Base-by-base conservation (phyloP, 345 rosid species). In the Heritiera littoralis region DNA sequence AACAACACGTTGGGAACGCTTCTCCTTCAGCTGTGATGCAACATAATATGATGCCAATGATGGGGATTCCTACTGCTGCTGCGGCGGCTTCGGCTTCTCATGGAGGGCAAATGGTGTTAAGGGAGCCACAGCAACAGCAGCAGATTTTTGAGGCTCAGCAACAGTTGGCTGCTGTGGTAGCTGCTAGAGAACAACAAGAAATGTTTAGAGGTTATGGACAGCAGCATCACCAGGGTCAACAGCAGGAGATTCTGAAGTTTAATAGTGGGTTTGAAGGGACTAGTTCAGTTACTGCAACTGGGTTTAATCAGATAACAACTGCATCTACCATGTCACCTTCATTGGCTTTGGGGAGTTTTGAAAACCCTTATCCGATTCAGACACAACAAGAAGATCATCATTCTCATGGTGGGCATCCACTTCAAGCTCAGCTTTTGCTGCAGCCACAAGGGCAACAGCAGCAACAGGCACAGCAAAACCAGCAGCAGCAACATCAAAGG, bases 121-220 rank as follows among this genome's bases (percentile, higher is more conserved):
- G 64, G 15, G 75, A 85, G 11, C 88, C 74, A 9, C 89, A 78
- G 18, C 89, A 85, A 18, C 87, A 81, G 56, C 92, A 87, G 43
- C 91, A 88, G 68, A 82, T 88, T 9, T 90, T 87, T 30, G 92
- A 89, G 45, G 86, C 90, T n/a, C 94, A 92, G 63, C 89, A 88
- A 48, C 77, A 81, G 64, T 69, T 86, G 81, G 90, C 91, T 32
- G 92, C 92, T 28, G 88, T 83, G 6, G 81, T 86, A 40, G 91
- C 86, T 10, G 91, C 88, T 1, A 86, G 92, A 66, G 94, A 91
- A 83, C 92, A 88, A 14, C 88, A 87, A 8, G 92, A 91, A 76
- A 86, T 93, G 89, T 81, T 85, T 58, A 87, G 94, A 68, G 83
- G 77, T 72, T 87, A 81, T 67, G 91, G 87, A 65, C 88, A 85